phyloP scores from a whole-genome alignment of 2,329 filamentous ascomycete species.

The Fusarium nematophilum region DNA sequence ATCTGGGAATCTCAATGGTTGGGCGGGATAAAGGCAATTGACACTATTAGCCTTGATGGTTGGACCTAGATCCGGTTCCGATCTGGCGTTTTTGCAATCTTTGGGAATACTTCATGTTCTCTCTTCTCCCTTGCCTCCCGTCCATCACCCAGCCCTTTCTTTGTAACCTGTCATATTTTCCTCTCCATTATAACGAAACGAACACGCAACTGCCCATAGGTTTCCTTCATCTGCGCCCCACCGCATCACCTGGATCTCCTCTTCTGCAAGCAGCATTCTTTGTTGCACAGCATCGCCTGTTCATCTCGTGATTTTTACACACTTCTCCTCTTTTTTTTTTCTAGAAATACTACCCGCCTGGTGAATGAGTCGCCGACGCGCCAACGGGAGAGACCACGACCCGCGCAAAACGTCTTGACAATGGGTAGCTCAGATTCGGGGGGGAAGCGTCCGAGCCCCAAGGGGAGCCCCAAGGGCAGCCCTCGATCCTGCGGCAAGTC shows the following conservation, averaged over 20 bases:
- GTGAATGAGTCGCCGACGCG: not conserved
- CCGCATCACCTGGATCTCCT: not conserved
- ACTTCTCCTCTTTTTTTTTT: not conserved
- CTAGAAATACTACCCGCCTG: not conserved
- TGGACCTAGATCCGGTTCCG: no score
- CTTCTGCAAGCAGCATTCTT: not conserved
- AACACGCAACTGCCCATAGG: no score
- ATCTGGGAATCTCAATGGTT: no score
- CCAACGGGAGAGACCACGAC: not conserved
- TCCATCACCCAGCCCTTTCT: no score
- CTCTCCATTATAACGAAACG: no score
- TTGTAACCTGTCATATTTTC: no score
- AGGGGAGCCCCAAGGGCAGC: constrained; percentile 9
- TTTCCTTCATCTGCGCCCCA: not conserved
- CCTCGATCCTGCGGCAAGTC: not conserved
- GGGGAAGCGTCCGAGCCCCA: constrained; percentile 11
- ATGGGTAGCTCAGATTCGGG: constrained; percentile 19
- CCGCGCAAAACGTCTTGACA: not conserved
- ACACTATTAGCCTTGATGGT: no score
- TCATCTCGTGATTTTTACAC: not conserved
- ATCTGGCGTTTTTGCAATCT: no score
- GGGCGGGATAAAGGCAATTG: no score
- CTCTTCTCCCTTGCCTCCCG: no score
- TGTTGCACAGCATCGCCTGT: not conserved
- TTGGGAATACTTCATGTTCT: no score